Percentiles rank a stretch among this genome's conserved stretches.
Evolutionary conservation across 2,329 filamentous ascomycete species (phyloP).

Genomic region (Alternaria brassicicola): DNA sequence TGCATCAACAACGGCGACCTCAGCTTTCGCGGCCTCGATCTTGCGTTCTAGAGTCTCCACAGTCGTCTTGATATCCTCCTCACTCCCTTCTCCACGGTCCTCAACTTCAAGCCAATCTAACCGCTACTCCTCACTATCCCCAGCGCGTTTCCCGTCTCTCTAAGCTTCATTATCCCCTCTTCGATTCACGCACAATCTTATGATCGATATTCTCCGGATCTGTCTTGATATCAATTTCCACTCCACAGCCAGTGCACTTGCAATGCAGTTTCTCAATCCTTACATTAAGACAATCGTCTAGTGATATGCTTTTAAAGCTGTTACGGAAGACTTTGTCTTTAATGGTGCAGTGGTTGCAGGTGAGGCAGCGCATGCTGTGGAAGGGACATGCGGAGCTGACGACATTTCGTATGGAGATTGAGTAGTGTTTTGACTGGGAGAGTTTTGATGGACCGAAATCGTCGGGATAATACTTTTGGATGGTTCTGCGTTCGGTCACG

Average conservation of each 20-base stretch:
- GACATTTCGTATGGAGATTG: no score
- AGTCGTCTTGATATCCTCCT: no score
- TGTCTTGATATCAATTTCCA: background rate
- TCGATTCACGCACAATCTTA: rapidly evolving
- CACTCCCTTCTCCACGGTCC: no score
- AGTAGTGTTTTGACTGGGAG: no score
- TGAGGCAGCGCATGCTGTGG: background rate
- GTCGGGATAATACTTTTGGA: background rate
- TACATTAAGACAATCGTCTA: rapidly evolving
- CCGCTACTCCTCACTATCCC: no score
- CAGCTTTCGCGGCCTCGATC: no score
- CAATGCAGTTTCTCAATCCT: background rate
- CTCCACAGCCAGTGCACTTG: background rate
- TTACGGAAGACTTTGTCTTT: background rate
- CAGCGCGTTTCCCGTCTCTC: no score
- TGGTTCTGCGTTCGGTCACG: background rate
- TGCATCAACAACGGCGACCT: background rate
- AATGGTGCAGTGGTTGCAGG: background rate
- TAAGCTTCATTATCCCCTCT: no score
- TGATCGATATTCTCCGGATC: background rate
- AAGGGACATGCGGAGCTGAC: no score
- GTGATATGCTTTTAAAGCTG: background rate
- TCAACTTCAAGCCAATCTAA: no score
- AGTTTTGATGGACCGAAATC: no score
- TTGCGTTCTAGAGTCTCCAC: no score